These are phyloP conservation scores for Pilatotrama ljubarskyi DNA, from an alignment of 768 basidiomycete species.

Conservation along the genomic window DNA sequence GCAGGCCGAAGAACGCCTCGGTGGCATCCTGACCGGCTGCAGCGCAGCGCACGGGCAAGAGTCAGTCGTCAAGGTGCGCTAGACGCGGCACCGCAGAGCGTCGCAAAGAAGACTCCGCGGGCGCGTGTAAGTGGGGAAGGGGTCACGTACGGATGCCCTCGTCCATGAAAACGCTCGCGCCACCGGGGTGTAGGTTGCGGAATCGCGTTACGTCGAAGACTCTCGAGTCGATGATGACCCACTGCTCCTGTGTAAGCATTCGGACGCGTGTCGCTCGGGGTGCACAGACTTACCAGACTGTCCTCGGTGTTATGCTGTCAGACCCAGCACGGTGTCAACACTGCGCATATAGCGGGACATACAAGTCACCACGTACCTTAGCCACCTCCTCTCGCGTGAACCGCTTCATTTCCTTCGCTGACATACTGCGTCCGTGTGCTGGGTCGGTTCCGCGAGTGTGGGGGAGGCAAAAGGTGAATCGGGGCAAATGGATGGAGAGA, in stretches of 20 bases:
- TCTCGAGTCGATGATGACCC: slow-evolving; percentile 77
- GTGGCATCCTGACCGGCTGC: slow-evolving; percentile 80
- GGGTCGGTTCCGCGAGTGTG: not conserved
- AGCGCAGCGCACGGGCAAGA: not conserved
- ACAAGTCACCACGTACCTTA: slow-evolving; percentile 44
- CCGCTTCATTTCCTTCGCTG: slow-evolving; percentile 36
- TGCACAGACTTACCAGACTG: slow-evolving; percentile 54
- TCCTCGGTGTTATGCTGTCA: slow-evolving; percentile 68
- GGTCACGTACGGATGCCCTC: slow-evolving; percentile 66
- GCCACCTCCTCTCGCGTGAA: slow-evolving; percentile 64
- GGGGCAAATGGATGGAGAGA: not conserved
- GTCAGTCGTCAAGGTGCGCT: not conserved
- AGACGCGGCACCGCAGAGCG: not conserved
- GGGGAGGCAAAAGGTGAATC: not conserved
- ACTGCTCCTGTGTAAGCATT: slow-evolving; percentile 40
- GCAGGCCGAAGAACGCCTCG: slow-evolving; percentile 82
- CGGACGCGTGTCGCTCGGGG: not conserved
- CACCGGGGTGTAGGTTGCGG: slow-evolving; percentile 76
- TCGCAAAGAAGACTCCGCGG: not conserved
- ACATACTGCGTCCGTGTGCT: slow-evolving; percentile 14
- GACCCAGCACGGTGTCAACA: not conserved
- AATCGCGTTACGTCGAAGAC: slow-evolving; percentile 81
- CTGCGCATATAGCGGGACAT: not conserved
- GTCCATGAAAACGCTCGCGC: slow-evolving; percentile 66
- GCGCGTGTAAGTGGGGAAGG: not conserved